Base-by-base conservation (phyloP, 75 land plant species). In the Larix kaempferi region DNA sequence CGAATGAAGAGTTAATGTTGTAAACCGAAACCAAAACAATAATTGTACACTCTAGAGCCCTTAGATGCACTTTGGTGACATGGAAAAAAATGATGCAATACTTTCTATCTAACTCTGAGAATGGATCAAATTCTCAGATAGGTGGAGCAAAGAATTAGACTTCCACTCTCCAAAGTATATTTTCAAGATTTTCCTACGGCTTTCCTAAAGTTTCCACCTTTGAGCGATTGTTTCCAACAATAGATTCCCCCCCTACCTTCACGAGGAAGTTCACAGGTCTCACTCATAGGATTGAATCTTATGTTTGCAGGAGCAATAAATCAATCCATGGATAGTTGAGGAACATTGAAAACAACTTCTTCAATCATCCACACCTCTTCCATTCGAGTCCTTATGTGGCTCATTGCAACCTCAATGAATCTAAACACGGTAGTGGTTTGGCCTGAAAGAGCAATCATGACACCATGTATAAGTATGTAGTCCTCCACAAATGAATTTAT, bases 291-390 rank as follows among this genome's bases (percentile, higher is more conserved):
- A 0, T 73, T 78, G 22, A 74, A 75, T 69, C 82, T 83, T 29
- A 90, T 60, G 74, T 87, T 83, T 22, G 80, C 74, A 6, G 89
- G 89, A 57, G 89, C 87, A 1, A 87, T 66, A 58, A 87, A 87
- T 27, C 81, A 84, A 39, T 87, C 86, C 79, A 73, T 57, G 11
- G 86, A 84, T 1, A 87, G 77, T 27, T 87, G 87, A 0, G 72
- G 81, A 4, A 87, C 86, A 69, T 87, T 84, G 81, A 87, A 84
- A 17, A 81, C 89, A 7, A 84, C 84, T 56, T 87, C 89, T 37
- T 84, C 84, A 27, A 87, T 87, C 21, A 66, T 75, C 89, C 89
- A 87, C 52, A 57, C 64, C 77, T 87, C 89, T 71, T 87, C 88
- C 88, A 87, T 87, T 59, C 86, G 78, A 2, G 88, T 87, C 78